Percentiles rank a stretch among this genome's conserved stretches.
Conservation (phyloP, 352 stramenopile species). For the Globisporangium lucens region DNA sequence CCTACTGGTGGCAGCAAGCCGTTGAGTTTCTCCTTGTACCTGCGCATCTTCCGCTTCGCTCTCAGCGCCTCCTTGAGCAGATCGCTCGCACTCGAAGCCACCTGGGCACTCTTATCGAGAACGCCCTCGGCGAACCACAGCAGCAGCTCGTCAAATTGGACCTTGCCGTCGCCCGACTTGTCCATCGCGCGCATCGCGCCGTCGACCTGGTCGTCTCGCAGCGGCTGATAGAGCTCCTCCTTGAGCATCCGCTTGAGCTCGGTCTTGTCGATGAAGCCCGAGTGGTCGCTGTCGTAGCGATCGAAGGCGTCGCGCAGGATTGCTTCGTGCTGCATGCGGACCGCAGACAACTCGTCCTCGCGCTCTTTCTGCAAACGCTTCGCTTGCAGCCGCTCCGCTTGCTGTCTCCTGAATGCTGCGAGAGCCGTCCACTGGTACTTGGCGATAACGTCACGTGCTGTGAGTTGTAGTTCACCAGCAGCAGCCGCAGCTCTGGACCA, state of each 20-base stretch:
- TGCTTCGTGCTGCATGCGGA: constrained; percentile 35
- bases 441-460: constrained; percentile 14
- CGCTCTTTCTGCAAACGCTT: constrained; percentile 21
- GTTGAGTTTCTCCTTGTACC: constrained; percentile 41
- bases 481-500: constrained; percentile 15
- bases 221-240: constrained; percentile 43
- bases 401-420: not conserved
- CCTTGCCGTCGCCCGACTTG: constrained; percentile 35
- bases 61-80: constrained; percentile 39
- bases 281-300: constrained; percentile 38
- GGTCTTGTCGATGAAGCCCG: constrained; percentile 30
- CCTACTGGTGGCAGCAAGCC: constrained; percentile 23
- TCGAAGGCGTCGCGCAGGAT: constrained; percentile 47
- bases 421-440: constrained; percentile 30
- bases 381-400: constrained; percentile 2
- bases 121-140: constrained; percentile 37
- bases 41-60: constrained; percentile 37
- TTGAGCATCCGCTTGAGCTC: constrained; percentile 44
- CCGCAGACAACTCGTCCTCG: constrained; percentile 25
- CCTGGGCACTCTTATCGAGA: constrained; percentile 17
- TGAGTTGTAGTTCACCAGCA: not conserved
- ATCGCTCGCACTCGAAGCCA: constrained; percentile 13
- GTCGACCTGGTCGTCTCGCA: constrained; percentile 31
- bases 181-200: constrained; percentile 37
- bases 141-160: constrained; percentile 46